Conservation (phyloP, 2,329 filamentous ascomycete genomes). For the Chaetomium strumarium region DNA sequence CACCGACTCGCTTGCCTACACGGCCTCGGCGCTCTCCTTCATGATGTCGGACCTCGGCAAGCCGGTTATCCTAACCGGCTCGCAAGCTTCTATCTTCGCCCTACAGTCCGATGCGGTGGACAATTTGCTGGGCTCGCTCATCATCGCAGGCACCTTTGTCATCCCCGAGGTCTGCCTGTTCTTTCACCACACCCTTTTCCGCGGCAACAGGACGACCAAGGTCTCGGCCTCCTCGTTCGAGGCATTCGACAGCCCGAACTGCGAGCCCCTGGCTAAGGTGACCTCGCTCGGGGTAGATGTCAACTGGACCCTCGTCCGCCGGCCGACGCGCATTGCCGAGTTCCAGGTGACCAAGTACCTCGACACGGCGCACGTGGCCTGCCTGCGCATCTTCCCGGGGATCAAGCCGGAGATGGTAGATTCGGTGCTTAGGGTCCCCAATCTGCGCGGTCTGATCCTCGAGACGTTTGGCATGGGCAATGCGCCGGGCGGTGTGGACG, state of each 20-base stretch:
- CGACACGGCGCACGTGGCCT: conserved; percentile 84
- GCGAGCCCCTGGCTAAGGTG: conserved; percentile 72
- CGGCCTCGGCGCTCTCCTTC: conserved; percentile 83
- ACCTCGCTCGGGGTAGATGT: conserved; percentile 76
- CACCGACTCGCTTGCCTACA: conserved; percentile 85
- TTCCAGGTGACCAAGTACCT: conserved; percentile 70
- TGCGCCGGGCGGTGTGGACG: conserved; percentile 75
- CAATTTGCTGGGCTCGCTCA: conserved; percentile 80
- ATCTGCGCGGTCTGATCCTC: conserved; percentile 73
- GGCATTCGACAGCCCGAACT: conserved; percentile 85
- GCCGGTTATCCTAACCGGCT: conserved; percentile 80
- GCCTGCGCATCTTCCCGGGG: conserved; percentile 83
- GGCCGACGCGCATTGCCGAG: conserved; percentile 66
- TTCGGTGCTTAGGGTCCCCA: conserved; percentile 70
- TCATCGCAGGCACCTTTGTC: conserved; percentile 86
- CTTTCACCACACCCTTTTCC: conserved; percentile 86
- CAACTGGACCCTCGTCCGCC: conserved; percentile 69
- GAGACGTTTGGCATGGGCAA: conserved; percentile 94
- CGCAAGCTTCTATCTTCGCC: conserved; percentile 80
- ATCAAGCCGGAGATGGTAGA: conserved; percentile 93
- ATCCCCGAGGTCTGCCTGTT: conserved; percentile 91
- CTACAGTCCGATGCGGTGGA: conserved; percentile 88
- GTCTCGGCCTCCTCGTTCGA: conserved; percentile 80
- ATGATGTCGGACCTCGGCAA: conserved; percentile 90
- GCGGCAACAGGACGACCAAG: conserved; percentile 84